Evolutionary conservation across 1,139 yeast genomes (phyloP).

Genomic region (Spathaspora sp.): DNA sequence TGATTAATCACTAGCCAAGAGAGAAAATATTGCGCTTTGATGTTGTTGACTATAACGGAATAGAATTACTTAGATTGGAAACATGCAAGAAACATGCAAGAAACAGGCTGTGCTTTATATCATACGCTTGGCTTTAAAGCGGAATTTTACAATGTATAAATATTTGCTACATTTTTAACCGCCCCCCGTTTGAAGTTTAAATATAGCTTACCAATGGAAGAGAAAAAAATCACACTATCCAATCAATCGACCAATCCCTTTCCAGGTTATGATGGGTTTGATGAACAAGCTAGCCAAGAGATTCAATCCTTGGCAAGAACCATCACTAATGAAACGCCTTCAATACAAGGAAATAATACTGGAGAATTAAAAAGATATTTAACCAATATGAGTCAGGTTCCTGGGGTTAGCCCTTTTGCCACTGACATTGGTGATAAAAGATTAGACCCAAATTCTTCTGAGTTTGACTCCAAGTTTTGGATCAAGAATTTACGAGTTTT

Average conservation of each 20-base stretch:
- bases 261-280: conserved; percentile 26
- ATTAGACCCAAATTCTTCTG: conserved; percentile 11
- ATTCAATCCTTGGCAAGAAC: conserved; percentile 29
- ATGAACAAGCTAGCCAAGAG: conserved; percentile 25
- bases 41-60: too few species aligned
- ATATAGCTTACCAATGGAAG: too few species aligned
- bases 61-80: too few species aligned
- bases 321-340: conserved; percentile 2
- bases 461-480: conserved; percentile 48
- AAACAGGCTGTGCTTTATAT: too few species aligned
- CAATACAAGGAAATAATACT: not conserved
- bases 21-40: too few species aligned
- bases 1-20: too few species aligned
- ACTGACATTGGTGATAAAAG: conserved; percentile 11
- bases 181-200: too few species aligned
- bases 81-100: too few species aligned
- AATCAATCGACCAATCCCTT: not conserved
- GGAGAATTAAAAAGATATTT: conserved; percentile 3
- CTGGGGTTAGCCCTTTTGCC: conserved; percentile 42
- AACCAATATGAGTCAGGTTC: conserved; percentile 51
- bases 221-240: too few species aligned
- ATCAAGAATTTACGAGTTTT: conserved; percentile 64
- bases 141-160: too few species aligned
- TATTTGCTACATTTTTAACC: too few species aligned
- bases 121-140: too few species aligned